Base-by-base conservation (phyloP, 2,329 filamentous ascomycete genomes). In the Elsinoe arachidis region DNA sequence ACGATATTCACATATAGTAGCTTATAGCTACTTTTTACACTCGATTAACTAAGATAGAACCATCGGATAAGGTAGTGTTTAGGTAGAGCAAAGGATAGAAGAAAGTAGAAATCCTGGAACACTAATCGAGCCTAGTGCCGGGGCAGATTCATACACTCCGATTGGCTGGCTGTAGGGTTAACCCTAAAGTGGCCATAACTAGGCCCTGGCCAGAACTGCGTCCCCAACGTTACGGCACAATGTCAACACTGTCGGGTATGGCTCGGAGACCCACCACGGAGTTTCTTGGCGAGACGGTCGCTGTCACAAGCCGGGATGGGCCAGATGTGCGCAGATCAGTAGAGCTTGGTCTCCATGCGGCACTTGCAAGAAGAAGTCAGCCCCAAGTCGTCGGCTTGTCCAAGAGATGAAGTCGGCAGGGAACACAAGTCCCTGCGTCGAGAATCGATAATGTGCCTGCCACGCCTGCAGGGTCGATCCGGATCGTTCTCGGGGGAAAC, bases 241-340 rank as follows among this genome's bases (percentile, higher is more conserved):
- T n/a, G 49, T 23, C 12, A 23, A 34, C 34, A 14, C 11, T 19
- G 49, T 53, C 49, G 49, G 49, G 49, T 12, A 37, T 38, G 33
- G 17, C 23, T 53, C 49, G 33, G 49, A 38, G 46, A 51, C 46
- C 46, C 46, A 51, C 46, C 17, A 39, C 17, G 46, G 34, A 11
- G 15, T 23, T n/a, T 23, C 49, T 39, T 39, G 49, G 49, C 49
- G 17, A 53, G 15, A 39, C 35, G 23, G 33, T 53, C 33, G 49
- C 26, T 34, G 49, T 53, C 15, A 39, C 49, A 53, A 53, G 49
- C 49, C 19, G 33, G 19, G 19, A 26, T 53, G 49, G 49, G 49
- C 26, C 49, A 38, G 49, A 53, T 53, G 49, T 53, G 35, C 26
- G 49, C 26, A 53, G 49, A 53, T 53, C 49, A 35, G 10, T 39